Conservation (phyloP, 805 yeast genomes). For the Zygotorulaspora danielsina region DNA sequence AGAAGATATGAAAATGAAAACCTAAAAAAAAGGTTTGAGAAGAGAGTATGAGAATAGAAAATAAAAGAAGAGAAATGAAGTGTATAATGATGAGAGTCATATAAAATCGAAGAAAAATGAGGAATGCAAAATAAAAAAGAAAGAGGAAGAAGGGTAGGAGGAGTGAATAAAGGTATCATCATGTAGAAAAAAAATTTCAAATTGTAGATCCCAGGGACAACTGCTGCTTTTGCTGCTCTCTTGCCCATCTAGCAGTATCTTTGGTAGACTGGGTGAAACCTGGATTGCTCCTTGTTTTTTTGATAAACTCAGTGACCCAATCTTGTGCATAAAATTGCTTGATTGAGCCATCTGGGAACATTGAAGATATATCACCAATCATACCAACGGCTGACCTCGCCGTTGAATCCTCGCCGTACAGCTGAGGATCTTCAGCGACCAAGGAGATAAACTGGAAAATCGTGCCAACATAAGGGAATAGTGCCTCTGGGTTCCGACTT, state of each 20-base stretch:
- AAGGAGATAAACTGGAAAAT: slow-evolving; percentile 65
- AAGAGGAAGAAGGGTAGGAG: slow-evolving; percentile 10
- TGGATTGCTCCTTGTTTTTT: slow-evolving; percentile 62
- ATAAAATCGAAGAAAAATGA: slow-evolving; percentile 4
- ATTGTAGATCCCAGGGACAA: slow-evolving; percentile 20
- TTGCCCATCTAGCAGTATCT: slow-evolving; percentile 97
- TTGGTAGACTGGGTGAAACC: slow-evolving; percentile 61
- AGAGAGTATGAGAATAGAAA: slow-evolving; percentile 11
- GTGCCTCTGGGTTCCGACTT: slow-evolving; percentile 58
- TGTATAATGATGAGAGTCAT: slow-evolving; percentile 12
- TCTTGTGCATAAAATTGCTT: slow-evolving; percentile 60
- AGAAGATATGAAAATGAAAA: slow-evolving; percentile 10
- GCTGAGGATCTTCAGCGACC: slow-evolving; percentile 54
- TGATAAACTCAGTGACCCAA: slow-evolving; percentile 78
- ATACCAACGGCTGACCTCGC: slow-evolving; percentile 84
- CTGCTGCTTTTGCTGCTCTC: slow-evolving; percentile 53
- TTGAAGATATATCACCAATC: slow-evolving; percentile 87
- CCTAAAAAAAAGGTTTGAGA: slow-evolving; percentile 13
- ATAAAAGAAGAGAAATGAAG: slow-evolving; percentile 14
- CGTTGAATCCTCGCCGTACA: slow-evolving; percentile 62
- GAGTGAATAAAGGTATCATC: slow-evolving; percentile 12
- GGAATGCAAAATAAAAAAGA: slow-evolving; percentile 11
- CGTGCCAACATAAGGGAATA: slow-evolving; percentile 61
- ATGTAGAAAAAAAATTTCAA: slow-evolving; percentile 6
- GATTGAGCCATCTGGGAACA: slow-evolving; percentile 76